Base-by-base conservation (phyloP, 2,329 filamentous ascomycete species). In the Penicillium sp. region DNA sequence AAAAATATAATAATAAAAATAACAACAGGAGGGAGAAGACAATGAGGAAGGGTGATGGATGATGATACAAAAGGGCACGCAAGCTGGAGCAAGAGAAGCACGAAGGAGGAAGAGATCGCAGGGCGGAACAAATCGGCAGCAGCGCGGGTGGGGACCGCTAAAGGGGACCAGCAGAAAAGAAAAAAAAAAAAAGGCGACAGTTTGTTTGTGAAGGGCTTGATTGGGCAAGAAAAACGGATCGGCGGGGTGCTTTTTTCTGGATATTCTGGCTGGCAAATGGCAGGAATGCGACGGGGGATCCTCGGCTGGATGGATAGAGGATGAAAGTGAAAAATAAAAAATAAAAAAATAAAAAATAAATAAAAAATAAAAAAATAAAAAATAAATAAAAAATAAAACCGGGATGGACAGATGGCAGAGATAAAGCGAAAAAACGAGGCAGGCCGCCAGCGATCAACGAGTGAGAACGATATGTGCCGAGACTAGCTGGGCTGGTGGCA, bases 1-100 rank as follows among this genome's bases (percentile, higher is more conserved):
- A 47, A 51, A 56, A 60, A 47, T 35, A 58, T 60, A 49, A 53
- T 23, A 40, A 43, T 53, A 35, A 47, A 57, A 23, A 35, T 35
- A 35, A 35, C 14, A 35, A 7, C 58, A 48, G 46, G 45, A 43
- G 57, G 50, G 56, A 40, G 6, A 23, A 21, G 23, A 55, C 48
- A 56, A 58, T 59, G 56, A 60, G 61, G 61, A 62, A 62, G 59
- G 47, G 61, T 55, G 58, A 56, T 40, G 50, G 50, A 56, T 51
- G 58, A 55, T 46, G 50, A 51, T 56, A 55, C 24, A 46, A 59
- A 47, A 35, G 16, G 52, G 46, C 52, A 48, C 40, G 47, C 54
- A 46, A 52, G 46, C 47, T 35, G 42, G 26, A 20, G 40, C 21
- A 24, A 38, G 45, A 23, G 24, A 16, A 38, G 21, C 59, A 56